Conservation (phyloP, 179 eudicot genomes). For the Silene vulgaris region DNA sequence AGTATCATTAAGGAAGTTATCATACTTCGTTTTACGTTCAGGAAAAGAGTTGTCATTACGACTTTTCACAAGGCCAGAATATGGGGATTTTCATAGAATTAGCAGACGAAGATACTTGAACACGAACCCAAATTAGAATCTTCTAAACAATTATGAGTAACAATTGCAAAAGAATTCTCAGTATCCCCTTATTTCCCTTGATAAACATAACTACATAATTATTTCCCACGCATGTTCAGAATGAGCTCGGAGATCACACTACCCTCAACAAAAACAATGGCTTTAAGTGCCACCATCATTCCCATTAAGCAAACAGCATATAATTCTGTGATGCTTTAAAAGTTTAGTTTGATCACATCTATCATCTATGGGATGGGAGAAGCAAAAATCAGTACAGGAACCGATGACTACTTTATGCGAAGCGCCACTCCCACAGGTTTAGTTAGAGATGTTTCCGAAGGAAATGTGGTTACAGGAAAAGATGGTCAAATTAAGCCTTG, state of each 20-base stretch:
- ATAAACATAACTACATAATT: background rate
- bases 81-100: background rate
- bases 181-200: background rate
- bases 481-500: background rate
- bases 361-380: background rate
- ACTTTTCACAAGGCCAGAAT: background rate
- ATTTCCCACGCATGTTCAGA: background rate
- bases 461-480: too few species aligned
- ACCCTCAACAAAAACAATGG: background rate
- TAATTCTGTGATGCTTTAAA: background rate
- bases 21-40: background rate
- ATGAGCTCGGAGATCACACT: background rate
- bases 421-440: background rate
- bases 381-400: conserved; percentile 1
- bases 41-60: too few species aligned
- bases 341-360: background rate
- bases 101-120: background rate
- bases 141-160: background rate
- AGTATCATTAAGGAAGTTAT: background rate
- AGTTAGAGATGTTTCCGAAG: background rate
- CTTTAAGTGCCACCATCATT: background rate
- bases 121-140: background rate
- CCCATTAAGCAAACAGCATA: background rate
- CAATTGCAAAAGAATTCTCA: background rate
- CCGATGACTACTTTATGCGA: background rate